Evolutionary conservation across 2,329 filamentous ascomycete species (phyloP).

Genomic region (Acarospora socialis): DNA sequence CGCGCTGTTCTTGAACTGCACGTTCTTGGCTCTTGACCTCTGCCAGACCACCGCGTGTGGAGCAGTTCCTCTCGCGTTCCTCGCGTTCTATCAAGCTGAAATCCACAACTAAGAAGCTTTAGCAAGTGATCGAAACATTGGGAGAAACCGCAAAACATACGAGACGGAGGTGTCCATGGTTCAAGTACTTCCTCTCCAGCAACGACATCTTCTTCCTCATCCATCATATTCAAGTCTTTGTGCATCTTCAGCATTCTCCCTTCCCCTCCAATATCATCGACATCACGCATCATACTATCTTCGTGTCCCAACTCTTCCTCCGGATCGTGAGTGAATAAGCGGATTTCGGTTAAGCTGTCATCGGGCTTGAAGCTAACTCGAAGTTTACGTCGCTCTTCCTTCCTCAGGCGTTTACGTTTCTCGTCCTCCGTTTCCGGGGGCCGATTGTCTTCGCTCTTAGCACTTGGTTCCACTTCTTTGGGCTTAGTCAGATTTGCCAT

Average conservation of each 20-base stretch:
- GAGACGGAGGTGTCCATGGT: conserved; percentile 21
- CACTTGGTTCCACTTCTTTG: conserved; percentile 37
- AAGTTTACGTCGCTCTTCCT: conserved; percentile 45
- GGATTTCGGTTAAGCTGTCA: conserved; percentile 40
- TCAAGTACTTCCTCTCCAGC: conserved; percentile 27
- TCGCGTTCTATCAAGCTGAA: conserved; percentile 22
- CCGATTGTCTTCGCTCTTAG: conserved; percentile 37
- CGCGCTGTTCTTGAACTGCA: conserved; percentile 31
- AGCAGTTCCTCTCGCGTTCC: conserved; percentile 24
- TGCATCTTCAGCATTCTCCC: conserved; percentile 36
- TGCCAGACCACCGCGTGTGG: conserved; percentile 30
- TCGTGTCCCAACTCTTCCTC: conserved; percentile 47
- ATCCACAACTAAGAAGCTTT: conserved; percentile 24
- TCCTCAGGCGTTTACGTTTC: conserved; percentile 43
- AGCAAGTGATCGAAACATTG: conserved; percentile 4
- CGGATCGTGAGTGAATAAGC: conserved; percentile 47
- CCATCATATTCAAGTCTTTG: conserved; percentile 40
- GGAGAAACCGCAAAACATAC: conserved; percentile 18
- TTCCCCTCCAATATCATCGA: conserved; percentile 44
- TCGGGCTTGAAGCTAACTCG: conserved; percentile 48
- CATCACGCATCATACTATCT: conserved; percentile 43
- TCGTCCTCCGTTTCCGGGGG: conserved; percentile 47
- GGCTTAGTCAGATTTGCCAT: conserved; percentile 40
- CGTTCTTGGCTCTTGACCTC: conserved; percentile 26
- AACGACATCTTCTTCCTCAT: conserved; percentile 44